Base-by-base conservation (phyloP, 2,329 filamentous ascomycete species). In the Podosphaera xanthii region DNA sequence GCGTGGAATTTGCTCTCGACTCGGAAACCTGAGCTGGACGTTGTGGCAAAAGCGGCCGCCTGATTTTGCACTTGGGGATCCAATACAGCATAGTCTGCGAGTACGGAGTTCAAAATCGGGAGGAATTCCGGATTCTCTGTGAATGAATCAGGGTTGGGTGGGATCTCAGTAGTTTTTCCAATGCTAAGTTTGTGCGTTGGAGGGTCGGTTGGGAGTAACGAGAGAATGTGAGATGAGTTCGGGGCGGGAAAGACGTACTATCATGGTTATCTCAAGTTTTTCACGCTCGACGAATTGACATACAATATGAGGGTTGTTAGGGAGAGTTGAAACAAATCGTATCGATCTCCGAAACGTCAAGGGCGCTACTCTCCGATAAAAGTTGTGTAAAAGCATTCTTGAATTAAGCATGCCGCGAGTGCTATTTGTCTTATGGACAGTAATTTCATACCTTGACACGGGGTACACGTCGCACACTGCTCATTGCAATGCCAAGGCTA, bases 121-220 rank as follows among this genome's bases (percentile, higher is more conserved):
- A 81, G 67, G 67, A 86, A 86, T 31, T 71, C 69, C 8, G 70
- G 74, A 67, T 85, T 86, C 65, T 79, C 76, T 31, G 68, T 71
- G 65, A 86, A 82, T 31, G 78, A 76, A 46, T 72, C 70, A 2
- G 82, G 79, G 0, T 79, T 82, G 0, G 81, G 81, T 1, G 81
- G 81, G n/a, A 83, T 62, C 14, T 71, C 65, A 4, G 76, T 77
- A 0, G 80, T 77, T 1, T 74, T 78, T 56, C 82, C 82, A 61
- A 86, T 77, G 12, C 80, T 75, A 30, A 84, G 70, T 35, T 69
- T 67, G 4, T 72, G 67, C 3, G 72, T 76, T 0, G 81, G 81
- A 1, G 81, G 80, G 12, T 73, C 69, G 46, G 75, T 77, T 44
- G 79, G 74, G 60, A 85, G 78, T 62, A 80, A 78, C 49, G 78